These are phyloP conservation scores for Astrocystis sublimbata DNA, from an alignment of 495 filamentous ascomycete genomes.

Conservation along the genomic window DNA sequence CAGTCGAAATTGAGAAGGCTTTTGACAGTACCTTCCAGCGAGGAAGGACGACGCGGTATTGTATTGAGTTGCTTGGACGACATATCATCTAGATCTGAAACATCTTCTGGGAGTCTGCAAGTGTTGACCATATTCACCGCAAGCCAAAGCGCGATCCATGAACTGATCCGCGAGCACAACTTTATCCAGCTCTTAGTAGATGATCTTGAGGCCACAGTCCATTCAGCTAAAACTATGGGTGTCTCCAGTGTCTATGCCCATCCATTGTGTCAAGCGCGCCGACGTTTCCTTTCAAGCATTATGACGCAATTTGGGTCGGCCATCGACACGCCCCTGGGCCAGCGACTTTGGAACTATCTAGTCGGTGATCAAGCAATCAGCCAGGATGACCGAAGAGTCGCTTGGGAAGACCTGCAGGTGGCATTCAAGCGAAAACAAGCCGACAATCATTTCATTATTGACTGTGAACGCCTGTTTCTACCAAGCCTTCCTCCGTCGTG, in stretches of 20 bases:
- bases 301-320: conserved; percentile 59
- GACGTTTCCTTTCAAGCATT: conserved; percentile 58
- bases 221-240: conserved; percentile 33
- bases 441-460: conserved; percentile 64
- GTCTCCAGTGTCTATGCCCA: conserved; percentile 43
- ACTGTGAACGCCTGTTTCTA: conserved; percentile 67
- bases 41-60: conserved; percentile 41
- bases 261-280: conserved; percentile 49
- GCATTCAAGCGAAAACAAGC: conserved; percentile 45
- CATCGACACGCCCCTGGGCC: conserved; percentile 61
- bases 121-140: conserved; percentile 58
- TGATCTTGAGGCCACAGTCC: conserved; percentile 49
- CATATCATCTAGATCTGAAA: conserved; percentile 44
- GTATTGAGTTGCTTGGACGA: conserved; percentile 48
- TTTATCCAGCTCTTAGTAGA: conserved; percentile 49
- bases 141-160: conserved; percentile 35
- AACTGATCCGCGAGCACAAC: conserved; percentile 44
- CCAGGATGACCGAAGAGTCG: conserved; percentile 56
- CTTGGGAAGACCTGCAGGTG: conserved; percentile 67
- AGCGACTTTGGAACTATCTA: conserved; percentile 65
- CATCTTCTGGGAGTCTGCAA: conserved; percentile 66
- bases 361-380: conserved; percentile 60
- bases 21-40: conserved; percentile 39
- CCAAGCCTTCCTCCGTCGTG: conserved; percentile 61
- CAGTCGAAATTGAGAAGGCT: conserved; percentile 53